Percentiles rank a stretch among this genome's conserved stretches.
phyloP scores from a whole-genome alignment of 2,329 filamentous ascomycete species.

The Penicillium occitanis region DNA sequence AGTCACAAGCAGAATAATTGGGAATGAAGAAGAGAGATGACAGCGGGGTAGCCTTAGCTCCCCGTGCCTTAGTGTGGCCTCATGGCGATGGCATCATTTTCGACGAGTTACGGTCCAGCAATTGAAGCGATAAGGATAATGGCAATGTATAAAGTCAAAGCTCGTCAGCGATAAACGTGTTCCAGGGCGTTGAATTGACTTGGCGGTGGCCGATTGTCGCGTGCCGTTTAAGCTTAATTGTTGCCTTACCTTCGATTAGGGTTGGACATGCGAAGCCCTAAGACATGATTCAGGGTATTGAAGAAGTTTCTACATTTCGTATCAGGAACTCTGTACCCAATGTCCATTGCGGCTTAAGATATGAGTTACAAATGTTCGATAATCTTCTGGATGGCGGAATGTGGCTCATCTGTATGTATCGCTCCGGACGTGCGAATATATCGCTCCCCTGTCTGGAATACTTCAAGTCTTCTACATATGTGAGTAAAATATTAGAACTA shows the following conservation, averaged over 20 bases:
- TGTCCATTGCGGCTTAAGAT: no score
- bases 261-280: background rate
- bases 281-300: background rate
- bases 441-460: background rate
- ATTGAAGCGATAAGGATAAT: no score
- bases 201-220: background rate
- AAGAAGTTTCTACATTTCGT: background rate
- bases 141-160: background rate
- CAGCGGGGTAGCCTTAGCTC: background rate
- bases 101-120: background rate
- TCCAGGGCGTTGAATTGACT: background rate
- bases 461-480: no score
- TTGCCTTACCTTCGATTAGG: background rate
- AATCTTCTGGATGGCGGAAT: no score
- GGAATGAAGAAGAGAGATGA: background rate
- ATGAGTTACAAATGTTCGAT: no score
- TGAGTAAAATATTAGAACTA: no score
- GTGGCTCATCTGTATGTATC: background rate
- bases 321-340: background rate
- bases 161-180: background rate
- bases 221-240: background rate
- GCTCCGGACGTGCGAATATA: background rate
- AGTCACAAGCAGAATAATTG: background rate
- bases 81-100: background rate
- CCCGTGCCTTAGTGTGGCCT: background rate